Conservation (phyloP, 176 grass and related monocot species). For the Oryza longistaminata region DNA sequence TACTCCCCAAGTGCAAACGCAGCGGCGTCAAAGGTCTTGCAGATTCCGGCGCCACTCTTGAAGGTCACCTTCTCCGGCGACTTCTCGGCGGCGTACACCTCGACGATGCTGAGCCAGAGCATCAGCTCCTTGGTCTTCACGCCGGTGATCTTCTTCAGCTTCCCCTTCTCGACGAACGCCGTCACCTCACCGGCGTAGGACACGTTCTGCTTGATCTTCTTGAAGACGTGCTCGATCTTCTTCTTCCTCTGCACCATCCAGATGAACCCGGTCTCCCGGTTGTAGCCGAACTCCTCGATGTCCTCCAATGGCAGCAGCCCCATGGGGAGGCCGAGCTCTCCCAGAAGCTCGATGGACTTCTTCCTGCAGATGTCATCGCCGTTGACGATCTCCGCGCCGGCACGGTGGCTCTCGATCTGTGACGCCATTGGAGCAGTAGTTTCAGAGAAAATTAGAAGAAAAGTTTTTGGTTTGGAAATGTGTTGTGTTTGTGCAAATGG, state of each 20-base stretch:
- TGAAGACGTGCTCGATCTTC: constrained; percentile 42
- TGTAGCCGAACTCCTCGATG: constrained; percentile 38
- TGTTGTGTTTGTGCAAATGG: too few species aligned
- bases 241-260: constrained; percentile 49
- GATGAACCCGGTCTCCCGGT: not conserved
- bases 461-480: too few species aligned
- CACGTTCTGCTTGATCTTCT: constrained; percentile 36
- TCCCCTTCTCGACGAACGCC: not conserved
- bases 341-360: constrained; percentile 12
- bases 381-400: not conserved
- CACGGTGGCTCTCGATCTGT: not conserved
- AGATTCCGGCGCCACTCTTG: constrained; percentile 12
- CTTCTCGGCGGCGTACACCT: not conserved
- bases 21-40: not conserved
- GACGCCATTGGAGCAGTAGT: not conserved
- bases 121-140: constrained; percentile 44
- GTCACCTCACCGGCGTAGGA: constrained; percentile 2
- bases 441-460: too few species aligned
- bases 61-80: constrained; percentile 19
- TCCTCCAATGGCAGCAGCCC: constrained; percentile 35
- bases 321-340: constrained; percentile 36
- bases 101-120: constrained; percentile 37
- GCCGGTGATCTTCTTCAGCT: constrained; percentile 31
- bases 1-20: not conserved
- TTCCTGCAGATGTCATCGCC: not conserved